These are phyloP conservation scores for Phaeosphaeriaceae sp. DNA, from an alignment of 2,329 filamentous ascomycete species.

Conservation along the genomic window DNA sequence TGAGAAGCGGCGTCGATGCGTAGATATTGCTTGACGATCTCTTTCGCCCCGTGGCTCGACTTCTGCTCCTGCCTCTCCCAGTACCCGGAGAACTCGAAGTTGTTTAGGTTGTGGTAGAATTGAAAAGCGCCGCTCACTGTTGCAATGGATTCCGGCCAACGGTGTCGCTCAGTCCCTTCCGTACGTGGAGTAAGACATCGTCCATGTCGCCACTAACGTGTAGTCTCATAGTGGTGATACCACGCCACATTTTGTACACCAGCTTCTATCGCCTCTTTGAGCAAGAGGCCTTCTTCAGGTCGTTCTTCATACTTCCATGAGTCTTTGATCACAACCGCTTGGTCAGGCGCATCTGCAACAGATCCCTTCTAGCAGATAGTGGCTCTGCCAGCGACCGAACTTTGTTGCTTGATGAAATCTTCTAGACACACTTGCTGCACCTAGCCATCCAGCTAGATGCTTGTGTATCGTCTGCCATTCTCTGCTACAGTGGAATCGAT, in stretches of 20 bases:
- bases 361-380: conserved; percentile 41
- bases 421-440: too few relatives aligned
- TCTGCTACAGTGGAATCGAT: conserved; percentile 48
- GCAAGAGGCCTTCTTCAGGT: conserved; percentile 51
- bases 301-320: conserved; percentile 54
- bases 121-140: neutral
- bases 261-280: conserved; percentile 46
- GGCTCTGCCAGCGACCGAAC: conserved; percentile 20
- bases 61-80: conserved; percentile 11
- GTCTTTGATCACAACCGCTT: conserved; percentile 54
- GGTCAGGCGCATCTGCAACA: conserved; percentile 38
- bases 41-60: conserved; percentile 10
- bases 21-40: conserved; percentile 14
- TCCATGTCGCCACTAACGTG: conserved; percentile 5
- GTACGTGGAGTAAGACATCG: conserved; percentile 12
- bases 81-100: conserved; percentile 3
- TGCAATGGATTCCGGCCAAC: conserved; percentile 1
- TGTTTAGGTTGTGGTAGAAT: conserved; percentile 4
- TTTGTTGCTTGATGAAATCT: conserved; percentile 17
- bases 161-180: conserved; percentile 9
- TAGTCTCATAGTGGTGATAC: conserved; percentile 18
- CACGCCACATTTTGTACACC: conserved; percentile 31
- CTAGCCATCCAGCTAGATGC: conserved; percentile 46
- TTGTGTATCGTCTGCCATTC: conserved; percentile 43
- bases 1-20: conserved; percentile 15